Evolutionary conservation across 2,329 filamentous ascomycete species (phyloP).

Genomic region (Fusarium compactum): DNA sequence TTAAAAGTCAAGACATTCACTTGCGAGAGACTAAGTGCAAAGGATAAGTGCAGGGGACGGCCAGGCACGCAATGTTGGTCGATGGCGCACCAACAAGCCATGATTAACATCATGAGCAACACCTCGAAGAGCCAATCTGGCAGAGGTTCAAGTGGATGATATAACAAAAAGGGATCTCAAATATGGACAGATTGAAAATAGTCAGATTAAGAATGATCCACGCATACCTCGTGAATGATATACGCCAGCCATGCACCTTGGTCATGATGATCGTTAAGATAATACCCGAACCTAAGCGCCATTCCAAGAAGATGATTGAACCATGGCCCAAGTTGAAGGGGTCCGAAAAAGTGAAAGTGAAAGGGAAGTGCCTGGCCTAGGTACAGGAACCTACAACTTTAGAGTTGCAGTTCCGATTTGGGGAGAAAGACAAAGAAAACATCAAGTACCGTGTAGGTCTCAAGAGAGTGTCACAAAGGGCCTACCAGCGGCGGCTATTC

Average conservation of each 20-base stretch:
- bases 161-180: constrained; percentile 11
- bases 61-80: constrained; percentile 37
- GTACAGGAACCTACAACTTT: constrained; percentile 27
- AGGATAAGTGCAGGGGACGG: constrained; percentile 13
- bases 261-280: constrained; percentile 47
- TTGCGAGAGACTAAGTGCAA: not conserved
- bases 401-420: constrained; percentile 17
- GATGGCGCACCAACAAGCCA: constrained; percentile 20
- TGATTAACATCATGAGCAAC: constrained; percentile 21
- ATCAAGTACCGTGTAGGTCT: constrained; percentile 26
- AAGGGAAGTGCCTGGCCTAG: constrained; percentile 40
- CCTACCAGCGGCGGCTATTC: constrained; percentile 54
- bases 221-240: constrained; percentile 52
- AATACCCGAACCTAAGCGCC: constrained; percentile 43
- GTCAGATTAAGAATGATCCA: constrained; percentile 48
- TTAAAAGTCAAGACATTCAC: constrained; percentile 7
- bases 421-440: constrained; percentile 22
- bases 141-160: constrained; percentile 9
- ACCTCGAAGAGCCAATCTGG: constrained; percentile 4
- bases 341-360: constrained; percentile 10
- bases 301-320: constrained; percentile 29
- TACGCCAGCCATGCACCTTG: constrained; percentile 49
- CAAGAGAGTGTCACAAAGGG: not conserved
- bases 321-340: constrained; percentile 7
- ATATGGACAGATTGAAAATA: constrained; percentile 22